A percentile compares a stretch with the other conserved stretches of the same genome.
These are phyloP conservation scores for Coemansia sp. DNA, from an alignment of 371 early-diverging fungal species.

Conservation along the genomic window DNA sequence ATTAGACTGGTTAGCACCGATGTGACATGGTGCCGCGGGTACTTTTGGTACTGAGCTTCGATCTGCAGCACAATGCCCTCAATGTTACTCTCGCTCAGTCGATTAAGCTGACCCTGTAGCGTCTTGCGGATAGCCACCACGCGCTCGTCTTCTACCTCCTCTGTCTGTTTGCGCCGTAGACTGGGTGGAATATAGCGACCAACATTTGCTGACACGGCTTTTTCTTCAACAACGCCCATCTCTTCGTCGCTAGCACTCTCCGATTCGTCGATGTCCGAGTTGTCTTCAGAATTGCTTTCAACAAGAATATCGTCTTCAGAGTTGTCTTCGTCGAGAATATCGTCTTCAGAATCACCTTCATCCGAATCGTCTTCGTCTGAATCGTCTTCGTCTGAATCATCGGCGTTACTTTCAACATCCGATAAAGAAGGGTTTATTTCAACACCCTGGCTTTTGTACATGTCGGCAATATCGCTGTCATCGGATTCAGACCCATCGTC, in stretches of 20 bases:
- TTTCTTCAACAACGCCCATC: background rate
- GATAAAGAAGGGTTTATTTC: conserved; percentile 32
- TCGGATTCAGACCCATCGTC: conserved; percentile 24
- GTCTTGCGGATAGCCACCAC: conserved; percentile 69
- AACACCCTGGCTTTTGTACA: conserved; percentile 41
- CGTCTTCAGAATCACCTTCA: background rate
- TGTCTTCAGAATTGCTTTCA: background rate
- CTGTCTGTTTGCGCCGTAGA: conserved; percentile 62
- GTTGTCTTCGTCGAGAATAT: conserved; percentile 3
- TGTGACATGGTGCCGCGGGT: conserved; percentile 86
- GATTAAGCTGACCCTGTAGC: conserved; percentile 84
- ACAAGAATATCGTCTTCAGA: background rate
- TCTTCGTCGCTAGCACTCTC: background rate
- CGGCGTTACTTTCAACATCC: conserved; percentile 7
- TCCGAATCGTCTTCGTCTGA: background rate
- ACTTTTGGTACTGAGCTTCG: conserved; percentile 74
- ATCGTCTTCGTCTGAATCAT: no score
- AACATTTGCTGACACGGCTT: conserved; percentile 16
- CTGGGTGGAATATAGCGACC: conserved; percentile 90
- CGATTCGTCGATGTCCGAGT: background rate
- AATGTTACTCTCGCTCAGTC: conserved; percentile 85
- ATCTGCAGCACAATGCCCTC: conserved; percentile 79
- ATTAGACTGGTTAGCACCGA: conserved; percentile 77
- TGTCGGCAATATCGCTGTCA: conserved; percentile 35
- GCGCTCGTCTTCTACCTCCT: conserved; percentile 58